Conservation (phyloP, 345 rosid species). For the Murraya paniculata region DNA sequence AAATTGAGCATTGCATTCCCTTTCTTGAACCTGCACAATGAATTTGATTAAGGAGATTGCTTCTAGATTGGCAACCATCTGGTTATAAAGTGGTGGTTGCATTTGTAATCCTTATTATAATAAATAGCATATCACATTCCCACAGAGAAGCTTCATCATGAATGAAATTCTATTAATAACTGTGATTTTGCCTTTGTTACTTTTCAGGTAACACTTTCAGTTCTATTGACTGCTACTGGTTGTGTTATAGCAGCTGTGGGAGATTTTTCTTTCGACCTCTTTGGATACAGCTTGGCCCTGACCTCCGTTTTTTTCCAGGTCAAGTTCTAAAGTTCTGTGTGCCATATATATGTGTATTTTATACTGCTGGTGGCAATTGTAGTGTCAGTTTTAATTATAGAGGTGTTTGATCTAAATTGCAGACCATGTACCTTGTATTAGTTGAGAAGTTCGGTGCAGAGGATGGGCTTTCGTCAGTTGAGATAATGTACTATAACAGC, state of each 20-base stretch:
- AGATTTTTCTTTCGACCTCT: constrained; percentile 90
- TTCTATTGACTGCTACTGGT: constrained; percentile 79
- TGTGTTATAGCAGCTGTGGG: constrained; percentile 88
- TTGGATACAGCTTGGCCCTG: constrained; percentile 88
- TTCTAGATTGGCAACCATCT: background rate
- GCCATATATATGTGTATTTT: background rate
- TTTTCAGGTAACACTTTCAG: constrained; percentile 83
- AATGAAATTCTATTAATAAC: background rate
- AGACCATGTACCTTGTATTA: constrained; percentile 97
- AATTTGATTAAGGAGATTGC: background rate
- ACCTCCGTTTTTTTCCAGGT: constrained; percentile 95
- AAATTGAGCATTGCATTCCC: background rate
- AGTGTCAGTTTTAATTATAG: constrained; percentile 6
- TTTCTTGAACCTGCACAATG: background rate
- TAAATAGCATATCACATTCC: background rate
- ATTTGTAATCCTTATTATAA: background rate
- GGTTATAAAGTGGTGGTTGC: background rate
- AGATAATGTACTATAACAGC: constrained; percentile 97
- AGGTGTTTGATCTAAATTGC: constrained; percentile 28
- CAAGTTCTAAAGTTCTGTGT: constrained; percentile 1
- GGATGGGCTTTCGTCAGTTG: constrained; percentile 87
- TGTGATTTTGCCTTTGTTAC: constrained; percentile 14
- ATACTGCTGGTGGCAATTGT: background rate
- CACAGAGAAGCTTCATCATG: background rate
- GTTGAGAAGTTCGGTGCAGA: constrained; percentile 98